phyloP scores from a whole-genome alignment of 139 green algal species.

The Chlorella sp. region DNA sequence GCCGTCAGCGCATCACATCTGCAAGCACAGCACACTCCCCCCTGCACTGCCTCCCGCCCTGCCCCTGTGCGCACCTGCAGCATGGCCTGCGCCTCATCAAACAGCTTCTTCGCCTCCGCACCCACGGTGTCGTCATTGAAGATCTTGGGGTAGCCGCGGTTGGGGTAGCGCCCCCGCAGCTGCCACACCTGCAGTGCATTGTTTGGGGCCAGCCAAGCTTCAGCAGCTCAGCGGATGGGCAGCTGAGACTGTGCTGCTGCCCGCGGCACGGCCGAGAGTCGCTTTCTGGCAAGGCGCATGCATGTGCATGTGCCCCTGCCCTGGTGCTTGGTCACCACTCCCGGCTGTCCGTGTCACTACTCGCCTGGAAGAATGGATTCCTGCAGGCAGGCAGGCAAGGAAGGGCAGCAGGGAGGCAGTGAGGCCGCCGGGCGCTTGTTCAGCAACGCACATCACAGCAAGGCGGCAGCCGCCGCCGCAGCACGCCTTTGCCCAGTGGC shows the following conservation, averaged over 20 bases:
- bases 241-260: neutral
- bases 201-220: too few species aligned
- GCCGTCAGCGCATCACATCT: too few species aligned
- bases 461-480: too few species aligned
- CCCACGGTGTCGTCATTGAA: conserved; percentile 99
- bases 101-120: conserved; percentile 96
- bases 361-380: conserved; percentile 98
- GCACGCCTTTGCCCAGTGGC: too few species aligned
- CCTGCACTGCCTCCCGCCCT: neutral
- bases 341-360: neutral
- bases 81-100: conserved; percentile 93
- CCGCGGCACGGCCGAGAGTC: neutral
- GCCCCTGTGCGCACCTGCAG: conserved; percentile 50
- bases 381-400: too few species aligned
- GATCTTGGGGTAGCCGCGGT: conserved; percentile 99
- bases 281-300: too few species aligned
- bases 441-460: too few species aligned
- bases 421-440: too few species aligned
- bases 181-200: conserved; percentile 92
- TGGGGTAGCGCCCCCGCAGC: conserved; percentile 97
- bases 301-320: too few species aligned
- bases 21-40: too few species aligned
- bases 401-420: too few species aligned
- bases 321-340: too few species aligned
- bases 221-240: neutral